Evolutionary conservation across 1,284 basidiomycete genomes (phyloP).

Genomic region (Amylostereum areolatum): DNA sequence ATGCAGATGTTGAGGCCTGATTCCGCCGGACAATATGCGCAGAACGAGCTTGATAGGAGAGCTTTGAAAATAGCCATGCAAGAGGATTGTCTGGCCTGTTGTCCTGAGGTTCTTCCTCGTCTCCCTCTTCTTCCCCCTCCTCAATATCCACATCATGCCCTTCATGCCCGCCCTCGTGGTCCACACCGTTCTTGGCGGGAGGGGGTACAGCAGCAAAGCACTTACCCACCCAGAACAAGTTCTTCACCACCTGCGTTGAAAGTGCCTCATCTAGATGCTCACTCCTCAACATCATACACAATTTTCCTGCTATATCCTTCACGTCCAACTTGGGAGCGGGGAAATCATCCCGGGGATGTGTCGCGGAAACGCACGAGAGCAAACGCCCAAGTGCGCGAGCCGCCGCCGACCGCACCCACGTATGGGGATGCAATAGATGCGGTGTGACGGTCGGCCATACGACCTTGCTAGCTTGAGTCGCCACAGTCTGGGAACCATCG

Average conservation of each 20-base stretch:
- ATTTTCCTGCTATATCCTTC: constrained; percentile 70
- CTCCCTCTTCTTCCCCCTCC: constrained; percentile 26
- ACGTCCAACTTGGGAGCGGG: constrained; percentile 40
- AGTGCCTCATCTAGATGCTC: constrained; percentile 73
- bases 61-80: constrained; percentile 89
- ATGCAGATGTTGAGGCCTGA: constrained; percentile 39
- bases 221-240: constrained; percentile 88
- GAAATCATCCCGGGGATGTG: constrained; percentile 27
- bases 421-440: constrained; percentile 86
- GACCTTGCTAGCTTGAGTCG: constrained; percentile 36
- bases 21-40: constrained; percentile 66
- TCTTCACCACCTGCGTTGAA: constrained; percentile 88
- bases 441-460: constrained; percentile 61
- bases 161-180: constrained; percentile 14
- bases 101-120: constrained; percentile 23
- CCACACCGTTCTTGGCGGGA: constrained; percentile 13
- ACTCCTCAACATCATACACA: constrained; percentile 80
- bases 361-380: constrained; percentile 48
- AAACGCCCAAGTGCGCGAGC: constrained; percentile 74
- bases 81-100: constrained; percentile 52
- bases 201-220: constrained; percentile 56
- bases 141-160: constrained; percentile 28
- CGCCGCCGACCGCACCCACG: constrained; percentile 87
- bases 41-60: constrained; percentile 84
- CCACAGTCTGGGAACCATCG: constrained; percentile 47